Evolutionary conservation across 1,139 yeast genomes (phyloP).

Genomic region (Meyerozyma sp.): DNA sequence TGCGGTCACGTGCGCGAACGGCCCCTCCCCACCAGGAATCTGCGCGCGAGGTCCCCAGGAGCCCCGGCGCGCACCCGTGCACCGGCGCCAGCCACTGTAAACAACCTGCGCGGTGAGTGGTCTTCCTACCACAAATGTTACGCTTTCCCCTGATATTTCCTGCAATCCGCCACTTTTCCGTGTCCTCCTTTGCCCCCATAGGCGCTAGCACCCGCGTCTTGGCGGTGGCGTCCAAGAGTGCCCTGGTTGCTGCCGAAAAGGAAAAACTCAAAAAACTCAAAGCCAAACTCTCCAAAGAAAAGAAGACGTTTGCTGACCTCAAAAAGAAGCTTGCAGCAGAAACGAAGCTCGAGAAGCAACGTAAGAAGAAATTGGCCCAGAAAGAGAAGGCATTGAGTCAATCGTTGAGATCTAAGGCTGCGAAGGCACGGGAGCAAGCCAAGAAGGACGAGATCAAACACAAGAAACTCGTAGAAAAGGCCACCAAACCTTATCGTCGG

Average conservation of each 20-base stretch:
- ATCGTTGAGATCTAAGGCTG: background rate
- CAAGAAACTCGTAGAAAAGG: conserved; percentile 17
- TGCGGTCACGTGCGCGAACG: background rate
- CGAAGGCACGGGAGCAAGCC: conserved; percentile 7
- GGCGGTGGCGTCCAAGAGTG: background rate
- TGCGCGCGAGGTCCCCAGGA: background rate
- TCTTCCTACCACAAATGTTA: background rate
- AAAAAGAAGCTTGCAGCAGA: conserved; percentile 16
- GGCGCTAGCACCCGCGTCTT: background rate
- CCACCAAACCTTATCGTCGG: conserved; percentile 23
- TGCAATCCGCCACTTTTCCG: background rate
- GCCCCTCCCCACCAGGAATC: background rate
- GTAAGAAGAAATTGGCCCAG: conserved; percentile 3
- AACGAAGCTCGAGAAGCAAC: conserved; percentile 7
- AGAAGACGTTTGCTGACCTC: conserved; percentile 14
- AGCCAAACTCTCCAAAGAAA: conserved; percentile 20
- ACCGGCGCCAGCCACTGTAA: background rate
- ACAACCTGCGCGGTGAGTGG: background rate
- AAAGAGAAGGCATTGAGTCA: conserved; percentile 1
- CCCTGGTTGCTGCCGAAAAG: background rate
- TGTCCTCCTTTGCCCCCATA: background rate
- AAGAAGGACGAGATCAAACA: conserved; percentile 9
- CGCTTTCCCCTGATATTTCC: background rate
- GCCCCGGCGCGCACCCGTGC: background rate
- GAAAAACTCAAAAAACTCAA: conserved; percentile 8